phyloP scores from a whole-genome alignment of 2,329 filamentous ascomycete genomes.

The Elsinoe arachidis region DNA sequence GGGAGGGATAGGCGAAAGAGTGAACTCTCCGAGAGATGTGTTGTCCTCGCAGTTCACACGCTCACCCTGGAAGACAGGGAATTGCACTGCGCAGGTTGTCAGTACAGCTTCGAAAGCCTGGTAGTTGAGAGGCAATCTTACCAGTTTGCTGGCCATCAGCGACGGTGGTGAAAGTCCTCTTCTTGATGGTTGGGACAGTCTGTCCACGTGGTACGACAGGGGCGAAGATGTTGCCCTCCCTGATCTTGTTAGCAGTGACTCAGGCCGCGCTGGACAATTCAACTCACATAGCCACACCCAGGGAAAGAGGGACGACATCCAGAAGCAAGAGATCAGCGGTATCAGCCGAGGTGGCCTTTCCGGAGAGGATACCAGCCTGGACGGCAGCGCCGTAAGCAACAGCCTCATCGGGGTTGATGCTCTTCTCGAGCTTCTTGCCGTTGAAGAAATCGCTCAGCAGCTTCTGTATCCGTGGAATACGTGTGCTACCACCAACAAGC shows the following conservation, averaged over 20 bases:
- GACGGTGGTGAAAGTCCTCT: constrained; percentile 83
- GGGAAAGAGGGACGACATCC: constrained; percentile 90
- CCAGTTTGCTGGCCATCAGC: constrained; percentile 66
- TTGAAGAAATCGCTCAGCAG: constrained; percentile 98
- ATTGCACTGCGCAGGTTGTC: constrained; percentile 9
- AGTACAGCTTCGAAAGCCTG: neutral
- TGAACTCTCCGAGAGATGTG: constrained; percentile 66
- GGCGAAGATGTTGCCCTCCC: constrained; percentile 94
- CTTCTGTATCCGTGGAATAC: constrained; percentile 99
- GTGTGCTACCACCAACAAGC: constrained; percentile 95
- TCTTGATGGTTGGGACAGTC: constrained; percentile 56
- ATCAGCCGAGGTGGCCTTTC: constrained; percentile 93
- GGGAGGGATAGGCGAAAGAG: constrained; percentile 48
- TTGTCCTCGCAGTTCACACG: constrained; percentile 98
- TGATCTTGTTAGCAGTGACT: too few species aligned
- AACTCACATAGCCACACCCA: constrained; percentile 82
- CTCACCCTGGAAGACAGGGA: constrained; percentile 88
- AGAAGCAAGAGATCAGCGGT: constrained; percentile 90
- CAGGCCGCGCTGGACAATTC: too few species aligned
- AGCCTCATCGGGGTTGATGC: constrained; percentile 99
- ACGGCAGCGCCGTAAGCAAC: constrained; percentile 98
- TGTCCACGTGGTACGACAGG: constrained; percentile 65
- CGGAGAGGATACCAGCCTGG: constrained; percentile 96
- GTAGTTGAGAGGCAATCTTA: constrained; percentile 48
- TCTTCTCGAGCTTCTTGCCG: constrained; percentile 99